Conservation (phyloP, 177 flowering plant species). For the Vitis hybrid region DNA sequence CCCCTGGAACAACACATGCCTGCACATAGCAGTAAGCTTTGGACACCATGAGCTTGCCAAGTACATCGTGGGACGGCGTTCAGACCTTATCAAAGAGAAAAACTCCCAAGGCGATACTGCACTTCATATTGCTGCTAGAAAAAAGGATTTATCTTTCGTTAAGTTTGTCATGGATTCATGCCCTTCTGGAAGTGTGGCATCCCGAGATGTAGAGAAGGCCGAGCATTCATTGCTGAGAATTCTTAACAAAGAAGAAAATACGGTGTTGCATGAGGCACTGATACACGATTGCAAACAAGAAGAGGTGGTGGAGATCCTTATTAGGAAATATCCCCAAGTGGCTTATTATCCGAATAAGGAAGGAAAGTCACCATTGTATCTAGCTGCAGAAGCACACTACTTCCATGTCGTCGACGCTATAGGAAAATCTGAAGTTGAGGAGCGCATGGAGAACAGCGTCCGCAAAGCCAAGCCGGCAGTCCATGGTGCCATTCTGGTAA, state of each 20-base stretch:
- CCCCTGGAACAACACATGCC: no score
- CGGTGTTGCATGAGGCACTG: slow-evolving; percentile 31
- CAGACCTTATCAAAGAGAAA: no score
- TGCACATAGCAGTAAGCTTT: no score
- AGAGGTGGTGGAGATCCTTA: slow-evolving; percentile 1
- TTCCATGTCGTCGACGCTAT: no score
- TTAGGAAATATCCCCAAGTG: not conserved
- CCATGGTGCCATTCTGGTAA: no score
- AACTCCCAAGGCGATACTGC: slow-evolving; percentile 25
- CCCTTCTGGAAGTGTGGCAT: no score
- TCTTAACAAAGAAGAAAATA: slow-evolving; percentile 13
- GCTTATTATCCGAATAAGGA: slow-evolving; percentile 7
- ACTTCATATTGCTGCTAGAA: slow-evolving; percentile 32
- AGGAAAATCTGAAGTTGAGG: no score
- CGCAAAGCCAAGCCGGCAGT: no score
- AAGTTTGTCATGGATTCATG: no score
- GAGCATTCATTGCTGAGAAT: not conserved
- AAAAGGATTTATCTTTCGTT: slow-evolving; percentile 1
- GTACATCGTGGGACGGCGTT: rapidly evolving
- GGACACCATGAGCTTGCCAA: no score
- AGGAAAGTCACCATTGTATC: slow-evolving; percentile 17
- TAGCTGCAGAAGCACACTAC: slow-evolving; percentile 15
- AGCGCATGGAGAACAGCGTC: no score
- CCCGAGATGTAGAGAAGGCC: not conserved
- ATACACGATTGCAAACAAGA: not conserved